Evolutionary conservation across 2,329 filamentous ascomycete species (phyloP), one percentile per base, ranked within the genome.

Genomic region (Xylaria multiplex): DNA sequence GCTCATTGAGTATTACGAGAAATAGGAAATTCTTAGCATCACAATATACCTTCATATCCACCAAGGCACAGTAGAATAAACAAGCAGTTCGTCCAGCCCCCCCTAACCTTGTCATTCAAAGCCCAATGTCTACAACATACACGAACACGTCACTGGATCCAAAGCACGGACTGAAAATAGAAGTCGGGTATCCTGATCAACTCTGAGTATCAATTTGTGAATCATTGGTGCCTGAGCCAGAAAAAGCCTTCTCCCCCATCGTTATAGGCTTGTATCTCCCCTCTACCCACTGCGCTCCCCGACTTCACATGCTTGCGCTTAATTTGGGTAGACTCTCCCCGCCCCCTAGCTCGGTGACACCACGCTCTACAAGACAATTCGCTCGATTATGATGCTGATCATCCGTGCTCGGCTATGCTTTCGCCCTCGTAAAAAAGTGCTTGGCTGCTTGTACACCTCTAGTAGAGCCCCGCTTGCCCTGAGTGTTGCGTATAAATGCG

Each of bases 181-280:
- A 45, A 48, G 22, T 61, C 50, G 37, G 56, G 59, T 68, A 68
- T 69, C 68, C 64, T 70, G 59, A 65, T 64, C 61, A 69, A 65
- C 54, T 52, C 57, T 62, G 52, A 53, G 62, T 67, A 65, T 70
- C 66, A 69, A 69, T 67, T 69, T 67, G 37, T 43, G 55, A 52
- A 59, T 59, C 49, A 37, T 58, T 50, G 46, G 57, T 58, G 61
- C 60, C 57, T 64, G 27, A 59, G 55, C 56, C 48, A 59, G 50
- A 50, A 52, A 61, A 50, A 55, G 56, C 32, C 35, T 8, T 13
- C 6, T 43, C 42, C 62, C 45, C 14, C 54, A 58, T 53, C 57
- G 48, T 56, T 58, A 30, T 42, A 42, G 62, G 53, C 62, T 59
- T 48, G 56, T 53, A 49, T 64, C 40, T 6, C 46, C 57, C 27